phyloP scores from a whole-genome alignment of 1,284 basidiomycete species.

The Amylostereum areolatum region DNA sequence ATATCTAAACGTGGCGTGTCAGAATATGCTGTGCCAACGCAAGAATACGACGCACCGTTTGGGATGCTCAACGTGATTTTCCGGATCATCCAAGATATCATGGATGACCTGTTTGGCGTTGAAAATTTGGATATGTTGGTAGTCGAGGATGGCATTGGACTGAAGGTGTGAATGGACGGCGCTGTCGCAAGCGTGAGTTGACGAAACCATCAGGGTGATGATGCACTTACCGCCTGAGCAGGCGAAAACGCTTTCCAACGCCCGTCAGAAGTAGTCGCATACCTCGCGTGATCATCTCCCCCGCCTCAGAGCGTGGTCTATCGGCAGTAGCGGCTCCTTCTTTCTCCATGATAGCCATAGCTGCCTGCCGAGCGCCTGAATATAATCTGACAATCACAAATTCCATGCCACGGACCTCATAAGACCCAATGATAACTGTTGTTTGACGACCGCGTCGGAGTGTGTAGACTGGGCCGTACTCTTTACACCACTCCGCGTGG shows the following conservation, averaged over 20 bases:
- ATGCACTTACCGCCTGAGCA: constrained; percentile 6
- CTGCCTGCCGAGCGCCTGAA: not conserved
- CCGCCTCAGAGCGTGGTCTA: constrained; percentile 18
- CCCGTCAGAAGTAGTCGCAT: constrained; percentile 16
- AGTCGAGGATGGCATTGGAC: constrained; percentile 37
- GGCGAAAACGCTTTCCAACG: constrained; percentile 17
- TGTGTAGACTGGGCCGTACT: not conserved
- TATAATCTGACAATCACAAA: not conserved
- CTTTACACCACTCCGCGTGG: not conserved
- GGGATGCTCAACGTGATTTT: constrained; percentile 45
- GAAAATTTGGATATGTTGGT: constrained; percentile 39
- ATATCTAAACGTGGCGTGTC: constrained; percentile 33
- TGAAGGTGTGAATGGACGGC: constrained; percentile 52
- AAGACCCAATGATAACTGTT: not conserved
- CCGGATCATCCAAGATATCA: constrained; percentile 45
- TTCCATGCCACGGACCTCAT: not conserved
- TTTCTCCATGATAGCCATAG: not conserved
- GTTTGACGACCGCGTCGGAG: not conserved
- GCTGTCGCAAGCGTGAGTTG: constrained; percentile 8
- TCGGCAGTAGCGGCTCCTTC: constrained; percentile 16
- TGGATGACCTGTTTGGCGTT: constrained; percentile 44
- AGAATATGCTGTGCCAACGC: too few relatives aligned
- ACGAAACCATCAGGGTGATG: not conserved
- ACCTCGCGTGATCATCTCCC: constrained; percentile 19
- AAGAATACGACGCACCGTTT: constrained; percentile 29